phyloP scores from a whole-genome alignment of 1,139 yeast species.

The Protomyces inundatus region DNA sequence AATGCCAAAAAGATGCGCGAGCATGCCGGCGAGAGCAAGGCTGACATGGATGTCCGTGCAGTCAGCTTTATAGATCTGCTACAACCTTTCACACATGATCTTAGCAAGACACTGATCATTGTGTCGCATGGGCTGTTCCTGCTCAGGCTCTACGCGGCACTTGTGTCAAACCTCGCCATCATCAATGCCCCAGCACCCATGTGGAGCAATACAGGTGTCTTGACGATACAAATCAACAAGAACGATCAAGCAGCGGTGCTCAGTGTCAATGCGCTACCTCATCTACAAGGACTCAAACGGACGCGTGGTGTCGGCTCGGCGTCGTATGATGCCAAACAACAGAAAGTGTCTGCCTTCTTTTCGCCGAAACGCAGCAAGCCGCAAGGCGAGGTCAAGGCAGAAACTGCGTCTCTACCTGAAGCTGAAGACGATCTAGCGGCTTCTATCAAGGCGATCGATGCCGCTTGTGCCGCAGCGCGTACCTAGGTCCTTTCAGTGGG shows the following conservation, averaged over 20 bases:
- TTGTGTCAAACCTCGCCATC: background rate
- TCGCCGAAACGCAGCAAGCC: background rate
- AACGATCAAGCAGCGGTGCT: background rate
- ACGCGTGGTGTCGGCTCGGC: conserved; percentile 19
- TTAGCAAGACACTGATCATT: background rate
- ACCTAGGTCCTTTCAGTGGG: too few species aligned
- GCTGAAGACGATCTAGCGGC: background rate
- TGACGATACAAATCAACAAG: background rate
- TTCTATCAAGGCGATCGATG: conserved; percentile 18
- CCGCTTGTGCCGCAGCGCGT: conserved; percentile 8
- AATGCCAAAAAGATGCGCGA: background rate
- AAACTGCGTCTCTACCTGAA: background rate
- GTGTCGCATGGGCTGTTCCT: conserved; percentile 23
- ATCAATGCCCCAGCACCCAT: background rate
- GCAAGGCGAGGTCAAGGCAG: background rate
- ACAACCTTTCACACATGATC: background rate
- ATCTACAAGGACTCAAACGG: conserved; percentile 15
- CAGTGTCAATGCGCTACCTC: conserved; percentile 5
- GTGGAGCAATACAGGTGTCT: conserved; percentile 22
- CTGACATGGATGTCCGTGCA: conserved; percentile 12
- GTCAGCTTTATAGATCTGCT: background rate
- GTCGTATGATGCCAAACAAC: conserved; percentile 8
- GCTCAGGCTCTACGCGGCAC: conserved; percentile 6
- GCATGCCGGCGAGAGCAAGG: conserved; percentile 13
- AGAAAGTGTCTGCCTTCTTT: conserved; percentile 14